These are phyloP conservation scores for Gyrodon lividus DNA, from an alignment of 768 basidiomycete genomes.

Conservation along the genomic window DNA sequence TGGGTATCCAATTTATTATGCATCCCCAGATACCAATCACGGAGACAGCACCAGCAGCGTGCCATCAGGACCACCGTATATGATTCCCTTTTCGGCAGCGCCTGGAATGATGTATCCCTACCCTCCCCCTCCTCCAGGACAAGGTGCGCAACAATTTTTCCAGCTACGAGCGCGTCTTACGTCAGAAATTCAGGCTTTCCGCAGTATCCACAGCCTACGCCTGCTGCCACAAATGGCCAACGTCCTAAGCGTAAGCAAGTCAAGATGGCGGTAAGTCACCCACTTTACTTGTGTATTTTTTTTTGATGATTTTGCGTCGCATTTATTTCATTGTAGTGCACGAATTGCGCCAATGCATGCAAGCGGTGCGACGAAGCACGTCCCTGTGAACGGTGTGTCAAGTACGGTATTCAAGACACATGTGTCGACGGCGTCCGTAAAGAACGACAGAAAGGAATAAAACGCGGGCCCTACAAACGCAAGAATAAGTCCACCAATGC, in stretches of 20 bases:
- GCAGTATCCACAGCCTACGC: conserved; percentile 27
- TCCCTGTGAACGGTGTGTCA: conserved; percentile 62
- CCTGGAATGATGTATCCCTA: conserved; percentile 47
- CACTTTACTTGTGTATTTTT: neutral
- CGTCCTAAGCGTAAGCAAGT: conserved; percentile 53
- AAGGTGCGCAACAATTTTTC: conserved; percentile 29
- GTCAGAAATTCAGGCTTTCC: conserved; percentile 29
- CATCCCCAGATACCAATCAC: conserved; percentile 27
- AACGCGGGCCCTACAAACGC: conserved; percentile 58
- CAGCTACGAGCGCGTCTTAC: conserved; percentile 4
- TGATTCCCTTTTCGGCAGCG: conserved; percentile 38
- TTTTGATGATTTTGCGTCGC: conserved; percentile 1
- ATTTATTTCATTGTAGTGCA: conserved; percentile 38
- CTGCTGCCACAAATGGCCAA: conserved; percentile 23
- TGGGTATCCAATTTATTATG: conserved; percentile 34
- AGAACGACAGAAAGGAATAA: conserved; percentile 61
- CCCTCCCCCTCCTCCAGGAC: conserved; percentile 38
- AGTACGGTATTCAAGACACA: conserved; percentile 57
- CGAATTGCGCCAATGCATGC: conserved; percentile 56
- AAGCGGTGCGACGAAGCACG: conserved; percentile 58
- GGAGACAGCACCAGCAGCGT: conserved; percentile 34
- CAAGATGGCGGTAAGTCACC: conserved; percentile 52
- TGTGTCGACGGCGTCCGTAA: conserved; percentile 63
- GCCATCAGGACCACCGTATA: conserved; percentile 31
- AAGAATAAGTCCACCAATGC: conserved; percentile 37